Evolutionary conservation across 257 asterid species (phyloP), one percentile per base, ranked within the genome.

Genomic region (Paulownia fortunei): DNA sequence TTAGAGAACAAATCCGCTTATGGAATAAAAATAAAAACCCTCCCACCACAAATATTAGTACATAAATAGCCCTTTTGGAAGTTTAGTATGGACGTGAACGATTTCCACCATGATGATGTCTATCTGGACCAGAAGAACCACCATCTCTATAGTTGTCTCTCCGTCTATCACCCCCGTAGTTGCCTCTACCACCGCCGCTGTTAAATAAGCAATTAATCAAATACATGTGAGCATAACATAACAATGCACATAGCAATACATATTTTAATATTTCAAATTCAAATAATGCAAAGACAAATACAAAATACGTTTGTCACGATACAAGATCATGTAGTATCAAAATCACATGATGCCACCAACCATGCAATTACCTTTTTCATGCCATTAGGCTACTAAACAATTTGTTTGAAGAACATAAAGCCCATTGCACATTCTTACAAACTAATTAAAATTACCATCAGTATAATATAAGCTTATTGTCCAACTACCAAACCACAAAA

Each of bases 181-280:
- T 92, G 73, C 97, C 97, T 89, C 97, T 86, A 82, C 99, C 99
- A 54, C 98, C 96, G 2, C 97, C 96, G 11, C 96, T 90, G 91
- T 78, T 60, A 16, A 65, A 80, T n/a, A 55, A 75, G 55, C 67
- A 83, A 26, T 2, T n/a, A 72, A 42, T 76, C 79, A 86, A 78
- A 86, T 36, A 60, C 13, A 67, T 55, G n/a, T n/a, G n/a, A n/a
- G n/a, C n/a, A 6, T 9, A 56, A 24, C 8, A 46, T 36, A 37
- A 47, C 27, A 67, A 56, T 23, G 24, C 70, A 54, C 24, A 46
- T 44, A 23, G 23, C 19, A 41, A 58, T 1, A 69, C 8, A 41
- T 26, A 51, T 2, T 30, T 78, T 32, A 44, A 27, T 6, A 51
- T 8, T 42, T 6, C 21, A 49, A 62, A 68, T 27, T 30, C 30